Conservation (phyloP, 2,329 filamentous ascomycete species). For the Sclerotinia trifoliorum region DNA sequence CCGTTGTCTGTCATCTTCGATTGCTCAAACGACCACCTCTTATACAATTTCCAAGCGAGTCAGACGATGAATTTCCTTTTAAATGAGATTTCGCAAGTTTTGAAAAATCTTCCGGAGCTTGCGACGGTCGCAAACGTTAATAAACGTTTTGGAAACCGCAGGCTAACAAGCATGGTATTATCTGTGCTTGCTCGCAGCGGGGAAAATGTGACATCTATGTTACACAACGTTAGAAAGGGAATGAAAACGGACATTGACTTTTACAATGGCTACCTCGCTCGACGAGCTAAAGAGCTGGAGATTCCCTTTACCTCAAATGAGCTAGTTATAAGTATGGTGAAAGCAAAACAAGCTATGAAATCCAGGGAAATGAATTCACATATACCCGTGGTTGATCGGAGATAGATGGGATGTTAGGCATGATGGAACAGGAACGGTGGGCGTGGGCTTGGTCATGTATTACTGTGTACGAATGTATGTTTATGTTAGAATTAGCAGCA, state of each 20-base stretch:
- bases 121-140: slow-evolving; percentile 53
- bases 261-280: slow-evolving; percentile 84
- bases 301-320: slow-evolving; percentile 72
- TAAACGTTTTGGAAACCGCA: slow-evolving; percentile 57
- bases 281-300: slow-evolving; percentile 68
- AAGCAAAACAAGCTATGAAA: slow-evolving; percentile 56
- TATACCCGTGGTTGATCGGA: slow-evolving; percentile 32
- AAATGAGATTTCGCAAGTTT: slow-evolving; percentile 69
- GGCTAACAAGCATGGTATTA: slow-evolving; percentile 60
- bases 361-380: slow-evolving; percentile 32
- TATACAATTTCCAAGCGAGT: slow-evolving; percentile 64
- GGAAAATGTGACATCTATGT: slow-evolving; percentile 58
- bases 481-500: slow-evolving; percentile 18
- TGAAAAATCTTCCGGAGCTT: slow-evolving; percentile 73
- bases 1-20: slow-evolving; percentile 79
- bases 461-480: slow-evolving; percentile 13
- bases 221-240: slow-evolving; percentile 61
- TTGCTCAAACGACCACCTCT: slow-evolving; percentile 68
- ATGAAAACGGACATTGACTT: slow-evolving; percentile 74
- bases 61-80: slow-evolving; percentile 69
- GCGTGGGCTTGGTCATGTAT: neutral
- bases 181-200: slow-evolving; percentile 54
- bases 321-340: slow-evolving; percentile 69
- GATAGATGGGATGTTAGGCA: slow-evolving; percentile 3
- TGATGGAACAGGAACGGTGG: neutral